A percentile compares a stretch with the other conserved stretches of the same genome.
phyloP scores from a whole-genome alignment of 2,329 filamentous ascomycete genomes.

The Acephala macrosclerotiorum region DNA sequence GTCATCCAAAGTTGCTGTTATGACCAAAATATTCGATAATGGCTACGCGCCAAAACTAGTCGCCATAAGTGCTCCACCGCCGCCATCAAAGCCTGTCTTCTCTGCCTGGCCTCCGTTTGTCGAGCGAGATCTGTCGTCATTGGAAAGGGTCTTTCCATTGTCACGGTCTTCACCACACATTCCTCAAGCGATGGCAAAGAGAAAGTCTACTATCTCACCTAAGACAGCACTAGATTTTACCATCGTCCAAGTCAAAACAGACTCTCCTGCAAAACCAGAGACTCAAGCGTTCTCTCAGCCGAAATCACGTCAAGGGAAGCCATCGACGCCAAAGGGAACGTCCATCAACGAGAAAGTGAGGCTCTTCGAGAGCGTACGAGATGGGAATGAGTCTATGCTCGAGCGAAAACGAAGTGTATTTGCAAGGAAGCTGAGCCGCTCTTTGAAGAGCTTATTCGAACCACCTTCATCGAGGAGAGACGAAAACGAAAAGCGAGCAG shows the following conservation, averaged over 20 bases:
- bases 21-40: constrained; percentile 37
- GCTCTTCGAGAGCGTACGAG: constrained; percentile 22
- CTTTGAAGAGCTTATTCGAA: constrained; percentile 33
- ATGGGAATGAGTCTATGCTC: background rate
- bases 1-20: constrained; percentile 34
- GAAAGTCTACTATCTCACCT: background rate
- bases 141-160: background rate
- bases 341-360: constrained; percentile 39
- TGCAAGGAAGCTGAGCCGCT: constrained; percentile 28
- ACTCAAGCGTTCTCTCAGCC: background rate
- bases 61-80: background rate
- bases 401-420: constrained; percentile 20
- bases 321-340: constrained; percentile 24
- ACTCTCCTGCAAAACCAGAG: background rate
- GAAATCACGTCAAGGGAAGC: constrained; percentile 13
- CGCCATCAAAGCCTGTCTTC: background rate
- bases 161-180: constrained; percentile 8
- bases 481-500: constrained; percentile 8
- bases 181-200: background rate
- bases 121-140: background rate
- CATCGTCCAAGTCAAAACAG: background rate
- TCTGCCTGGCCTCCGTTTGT: background rate
- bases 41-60: constrained; percentile 16
- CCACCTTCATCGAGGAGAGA: constrained; percentile 20
- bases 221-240: background rate